Percentiles rank a stretch among this genome's conserved stretches.
phyloP scores from a whole-genome alignment of 257 asterid species.

The Catharanthus roseus region DNA sequence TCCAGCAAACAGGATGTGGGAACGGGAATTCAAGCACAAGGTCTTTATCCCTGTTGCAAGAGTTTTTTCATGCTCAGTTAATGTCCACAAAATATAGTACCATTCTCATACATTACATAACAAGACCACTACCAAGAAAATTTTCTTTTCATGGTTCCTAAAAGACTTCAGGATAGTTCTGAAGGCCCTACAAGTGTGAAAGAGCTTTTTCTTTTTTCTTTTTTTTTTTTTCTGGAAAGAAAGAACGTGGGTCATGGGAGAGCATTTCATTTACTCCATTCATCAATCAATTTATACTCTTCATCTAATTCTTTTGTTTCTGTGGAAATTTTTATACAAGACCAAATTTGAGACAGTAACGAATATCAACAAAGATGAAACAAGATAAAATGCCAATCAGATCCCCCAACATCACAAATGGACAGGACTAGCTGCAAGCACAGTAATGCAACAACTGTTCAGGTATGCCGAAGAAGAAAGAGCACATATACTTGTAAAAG shows the following conservation, averaged over 20 bases:
- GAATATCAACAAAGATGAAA: neutral
- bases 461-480: too few relatives aligned
- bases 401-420: neutral
- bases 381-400: neutral
- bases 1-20: conserved; percentile 67
- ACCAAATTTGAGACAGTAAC: neutral
- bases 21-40: conserved; percentile 58
- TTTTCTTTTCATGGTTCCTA: neutral
- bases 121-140: neutral
- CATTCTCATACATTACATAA: too few relatives aligned
- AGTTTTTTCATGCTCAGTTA: neutral
- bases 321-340: neutral
- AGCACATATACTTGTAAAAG: neutral
- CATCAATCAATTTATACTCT: neutral
- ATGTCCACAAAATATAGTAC: too few relatives aligned
- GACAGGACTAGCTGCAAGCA: too few relatives aligned
- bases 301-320: neutral
- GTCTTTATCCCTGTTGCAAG: conserved; percentile 52
- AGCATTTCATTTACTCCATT: neutral
- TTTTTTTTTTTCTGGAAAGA: too few relatives aligned
- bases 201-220: neutral
- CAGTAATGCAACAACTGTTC: too few relatives aligned
- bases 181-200: neutral
- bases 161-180: neutral
- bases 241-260: neutral